Conservation (phyloP, 2,329 filamentous ascomycete genomes). For the Colletotrichum tofieldiae region DNA sequence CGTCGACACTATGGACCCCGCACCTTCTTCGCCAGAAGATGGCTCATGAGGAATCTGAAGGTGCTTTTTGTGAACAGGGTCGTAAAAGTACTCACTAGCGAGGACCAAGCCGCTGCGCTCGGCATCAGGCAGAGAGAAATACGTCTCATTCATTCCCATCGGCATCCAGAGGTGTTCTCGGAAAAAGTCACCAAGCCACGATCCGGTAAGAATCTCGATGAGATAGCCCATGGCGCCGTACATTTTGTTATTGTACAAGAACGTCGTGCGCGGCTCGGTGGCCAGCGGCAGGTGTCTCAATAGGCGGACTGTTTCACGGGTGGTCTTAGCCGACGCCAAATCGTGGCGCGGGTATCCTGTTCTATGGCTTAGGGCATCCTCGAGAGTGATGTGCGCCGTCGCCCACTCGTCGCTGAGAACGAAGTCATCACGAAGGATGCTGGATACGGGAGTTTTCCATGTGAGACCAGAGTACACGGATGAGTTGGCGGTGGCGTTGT, state of each 20-base stretch:
- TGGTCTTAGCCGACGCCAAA: slow-evolving; percentile 47
- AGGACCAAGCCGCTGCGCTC: slow-evolving; percentile 49
- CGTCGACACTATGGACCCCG: slow-evolving; percentile 59
- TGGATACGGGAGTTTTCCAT: slow-evolving; percentile 64
- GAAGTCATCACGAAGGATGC: slow-evolving; percentile 67
- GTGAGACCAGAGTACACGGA: slow-evolving; percentile 54
- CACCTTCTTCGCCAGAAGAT: slow-evolving; percentile 55
- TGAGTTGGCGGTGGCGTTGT: slow-evolving; percentile 51
- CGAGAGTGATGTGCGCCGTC: slow-evolving; percentile 66
- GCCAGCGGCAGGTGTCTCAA: slow-evolving; percentile 62
- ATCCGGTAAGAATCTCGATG: slow-evolving; percentile 59
- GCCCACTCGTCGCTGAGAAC: slow-evolving; percentile 62
- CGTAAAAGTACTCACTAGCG: slow-evolving; percentile 61
- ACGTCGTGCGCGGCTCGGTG: slow-evolving; percentile 60
- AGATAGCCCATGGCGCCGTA: slow-evolving; percentile 62
- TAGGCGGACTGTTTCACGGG: slow-evolving; percentile 57
- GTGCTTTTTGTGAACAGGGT: slow-evolving; percentile 48
- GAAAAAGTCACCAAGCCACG: slow-evolving; percentile 58
- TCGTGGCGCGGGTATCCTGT: slow-evolving; percentile 65
- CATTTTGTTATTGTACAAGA: slow-evolving; percentile 68
- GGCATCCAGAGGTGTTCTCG: slow-evolving; percentile 60
- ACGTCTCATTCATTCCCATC: slow-evolving; percentile 63
- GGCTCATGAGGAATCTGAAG: slow-evolving; percentile 48
- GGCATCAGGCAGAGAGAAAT: slow-evolving; percentile 50
- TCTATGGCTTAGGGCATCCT: slow-evolving; percentile 69